Base-by-base conservation (phyloP, 345 rosid species). In the Sapria himalayana region DNA sequence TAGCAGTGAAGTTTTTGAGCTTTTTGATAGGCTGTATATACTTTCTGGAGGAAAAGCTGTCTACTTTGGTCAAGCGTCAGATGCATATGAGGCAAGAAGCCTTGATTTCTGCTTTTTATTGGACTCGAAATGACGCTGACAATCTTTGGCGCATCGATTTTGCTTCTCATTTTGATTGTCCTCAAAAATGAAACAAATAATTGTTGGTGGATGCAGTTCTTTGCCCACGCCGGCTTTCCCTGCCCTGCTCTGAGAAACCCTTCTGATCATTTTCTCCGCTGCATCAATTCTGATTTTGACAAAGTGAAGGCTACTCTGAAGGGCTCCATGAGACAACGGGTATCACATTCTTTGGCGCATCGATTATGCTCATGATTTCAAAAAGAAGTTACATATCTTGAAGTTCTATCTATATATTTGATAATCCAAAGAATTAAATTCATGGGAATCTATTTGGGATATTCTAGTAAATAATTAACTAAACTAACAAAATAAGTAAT, bases 241-340 rank as follows among this genome's bases (percentile, higher is more conserved):
- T 86, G 94, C 59, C 94, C 97, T 48, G 60, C 92, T 49, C 49
- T 81, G 61, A 71, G 97, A 73, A 86, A 78, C 62, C 94, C 92
- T 3, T 86, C 97, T 9, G 97, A 86, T 63, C 94, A 86, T 69
- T 86, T 86, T 50, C 78, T 86, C 31, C 56, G 97, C 55, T 81
- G 97, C 52, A 52, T 86, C 41, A 86, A 86, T 61, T 68, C 94
- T 11, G 97, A 86, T 55, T 86, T 86, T 20, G 94, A 86, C 59
- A 86, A 81, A 72, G 92, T 81, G 43, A 73, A 85, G 68, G 81
- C 92, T 31, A 86, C 94, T 17, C 61, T 81, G 17, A 81, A 81
- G 58, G 97, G 97, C 6, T 86, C 97, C 44, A 73, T 81, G 82
- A 81, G 81, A 62, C 70, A 64, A 7, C 57, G 72, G 85, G 97